phyloP scores from a whole-genome alignment of 1,139 yeast species.

The Yamadazyma diospyri region DNA sequence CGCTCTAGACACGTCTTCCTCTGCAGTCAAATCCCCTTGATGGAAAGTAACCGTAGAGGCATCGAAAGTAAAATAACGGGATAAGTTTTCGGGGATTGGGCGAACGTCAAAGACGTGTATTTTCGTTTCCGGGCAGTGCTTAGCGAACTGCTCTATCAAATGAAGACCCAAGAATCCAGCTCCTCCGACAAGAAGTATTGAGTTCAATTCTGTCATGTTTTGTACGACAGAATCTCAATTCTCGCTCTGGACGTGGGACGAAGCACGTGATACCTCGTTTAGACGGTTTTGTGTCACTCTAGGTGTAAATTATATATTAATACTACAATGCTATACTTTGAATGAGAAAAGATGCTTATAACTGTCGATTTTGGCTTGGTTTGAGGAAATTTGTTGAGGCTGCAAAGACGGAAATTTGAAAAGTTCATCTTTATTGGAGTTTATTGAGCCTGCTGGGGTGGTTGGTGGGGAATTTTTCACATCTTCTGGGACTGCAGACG shows the following conservation, averaged over 20 bases:
- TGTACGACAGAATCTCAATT: neutral
- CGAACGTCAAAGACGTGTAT: conserved; percentile 90
- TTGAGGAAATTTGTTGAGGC: conserved; percentile 17
- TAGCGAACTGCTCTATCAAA: conserved; percentile 78
- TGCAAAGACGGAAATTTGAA: conserved; percentile 8
- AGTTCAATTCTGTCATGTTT: conserved; percentile 26
- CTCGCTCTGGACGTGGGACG: neutral
- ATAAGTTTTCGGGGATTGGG: conserved; percentile 69
- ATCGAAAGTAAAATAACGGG: conserved; percentile 73
- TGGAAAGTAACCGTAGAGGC: conserved; percentile 54
- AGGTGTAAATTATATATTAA: no score
- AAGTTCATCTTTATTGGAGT: neutral
- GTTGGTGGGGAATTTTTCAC: neutral
- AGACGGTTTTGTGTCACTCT: no score
- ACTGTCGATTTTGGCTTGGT: conserved; percentile 24
- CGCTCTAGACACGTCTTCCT: conserved; percentile 63
- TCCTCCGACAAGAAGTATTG: conserved; percentile 88
- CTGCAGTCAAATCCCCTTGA: conserved; percentile 82
- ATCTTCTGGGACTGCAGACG: neutral
- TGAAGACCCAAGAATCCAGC: conserved; percentile 94
- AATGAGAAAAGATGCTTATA: conserved; percentile 28
- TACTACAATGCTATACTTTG: conserved; percentile 11
- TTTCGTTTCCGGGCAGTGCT: conserved; percentile 60
- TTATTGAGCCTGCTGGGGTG: neutral
- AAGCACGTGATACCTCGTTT: no score